phyloP scores from a whole-genome alignment of 495 filamentous ascomycete species.

The Bombardia bombarda region DNA sequence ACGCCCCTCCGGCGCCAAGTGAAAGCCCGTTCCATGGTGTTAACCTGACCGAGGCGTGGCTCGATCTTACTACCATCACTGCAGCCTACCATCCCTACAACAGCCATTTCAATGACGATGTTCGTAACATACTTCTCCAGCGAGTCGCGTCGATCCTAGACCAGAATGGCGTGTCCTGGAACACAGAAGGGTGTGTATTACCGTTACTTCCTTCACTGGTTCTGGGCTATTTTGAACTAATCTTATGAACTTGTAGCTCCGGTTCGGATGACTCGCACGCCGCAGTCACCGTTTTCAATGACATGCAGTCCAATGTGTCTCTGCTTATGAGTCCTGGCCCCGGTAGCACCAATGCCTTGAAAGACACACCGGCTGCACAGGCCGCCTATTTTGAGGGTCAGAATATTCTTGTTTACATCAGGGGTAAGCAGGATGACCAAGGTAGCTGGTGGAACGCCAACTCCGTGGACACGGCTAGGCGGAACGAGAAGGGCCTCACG shows the following conservation, averaged over 20 bases:
- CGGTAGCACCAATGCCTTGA: constrained; percentile 14
- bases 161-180: constrained; percentile 39
- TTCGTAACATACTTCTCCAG: constrained; percentile 67
- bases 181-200: constrained; percentile 18
- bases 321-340: constrained; percentile 14
- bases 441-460: constrained; percentile 55
- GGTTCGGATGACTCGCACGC: constrained; percentile 7
- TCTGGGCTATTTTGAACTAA: background rate
- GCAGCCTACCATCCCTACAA: constrained; percentile 82
- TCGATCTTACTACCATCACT: constrained; percentile 69
- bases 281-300: constrained; percentile 63
- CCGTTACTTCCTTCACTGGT: background rate
- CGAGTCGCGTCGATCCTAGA: constrained; percentile 62
- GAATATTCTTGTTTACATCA: constrained; percentile 88
- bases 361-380: background rate
- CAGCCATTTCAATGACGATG: constrained; percentile 68
- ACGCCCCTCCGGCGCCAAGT: constrained; percentile 61
- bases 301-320: constrained; percentile 74
- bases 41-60: constrained; percentile 79
- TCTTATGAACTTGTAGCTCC: background rate
- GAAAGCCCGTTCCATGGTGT: constrained; percentile 33
- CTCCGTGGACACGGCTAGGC: constrained; percentile 30
- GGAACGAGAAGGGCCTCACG: constrained; percentile 61
- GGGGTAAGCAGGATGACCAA: constrained; percentile 63
- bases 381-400: constrained; percentile 84